A percentile compares a stretch with the other conserved stretches of the same genome.
These are phyloP conservation scores for Alternaria angustiovoidea DNA, from an alignment of 2,329 filamentous ascomycete species.

Conservation along the genomic window DNA sequence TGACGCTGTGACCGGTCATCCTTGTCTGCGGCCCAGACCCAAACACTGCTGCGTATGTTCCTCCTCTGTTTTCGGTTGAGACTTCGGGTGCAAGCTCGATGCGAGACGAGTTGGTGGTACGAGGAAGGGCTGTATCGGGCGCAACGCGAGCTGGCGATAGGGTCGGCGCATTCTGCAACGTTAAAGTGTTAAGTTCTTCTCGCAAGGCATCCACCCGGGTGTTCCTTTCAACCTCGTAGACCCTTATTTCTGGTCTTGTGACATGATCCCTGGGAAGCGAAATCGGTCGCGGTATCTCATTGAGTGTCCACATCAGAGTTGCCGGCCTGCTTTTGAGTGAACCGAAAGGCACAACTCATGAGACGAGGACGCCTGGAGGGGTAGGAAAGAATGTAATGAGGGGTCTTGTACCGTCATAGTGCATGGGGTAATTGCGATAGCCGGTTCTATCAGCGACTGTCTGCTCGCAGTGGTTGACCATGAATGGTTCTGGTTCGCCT, in stretches of 20 bases:
- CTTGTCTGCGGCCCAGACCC: neutral
- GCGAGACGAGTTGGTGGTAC: neutral
- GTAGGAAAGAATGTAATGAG: neutral
- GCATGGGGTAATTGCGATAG: slow-evolving; percentile 3
- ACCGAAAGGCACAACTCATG: neutral
- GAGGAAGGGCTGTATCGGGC: neutral
- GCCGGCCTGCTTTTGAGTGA: neutral
- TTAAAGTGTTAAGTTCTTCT: neutral
- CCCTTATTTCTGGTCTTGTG: neutral
- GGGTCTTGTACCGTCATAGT: neutral
- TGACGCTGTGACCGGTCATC: neutral
- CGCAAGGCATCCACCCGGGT: neutral
- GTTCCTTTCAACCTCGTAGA: neutral
- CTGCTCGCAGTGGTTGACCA: slow-evolving; percentile 8
- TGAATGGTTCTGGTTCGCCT: slow-evolving; percentile 13
- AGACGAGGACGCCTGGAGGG: neutral
- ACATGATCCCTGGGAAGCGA: neutral
- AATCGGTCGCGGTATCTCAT: neutral
- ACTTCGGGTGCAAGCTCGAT: neutral
- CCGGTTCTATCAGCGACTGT: neutral
- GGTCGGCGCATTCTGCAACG: neutral
- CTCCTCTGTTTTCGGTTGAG: neutral
- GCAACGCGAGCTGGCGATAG: neutral
- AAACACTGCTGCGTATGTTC: neutral
- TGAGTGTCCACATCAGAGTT: neutral